phyloP scores from a whole-genome alignment of 2,329 filamentous ascomycete species.

The Scleromitrula shiraiana region DNA sequence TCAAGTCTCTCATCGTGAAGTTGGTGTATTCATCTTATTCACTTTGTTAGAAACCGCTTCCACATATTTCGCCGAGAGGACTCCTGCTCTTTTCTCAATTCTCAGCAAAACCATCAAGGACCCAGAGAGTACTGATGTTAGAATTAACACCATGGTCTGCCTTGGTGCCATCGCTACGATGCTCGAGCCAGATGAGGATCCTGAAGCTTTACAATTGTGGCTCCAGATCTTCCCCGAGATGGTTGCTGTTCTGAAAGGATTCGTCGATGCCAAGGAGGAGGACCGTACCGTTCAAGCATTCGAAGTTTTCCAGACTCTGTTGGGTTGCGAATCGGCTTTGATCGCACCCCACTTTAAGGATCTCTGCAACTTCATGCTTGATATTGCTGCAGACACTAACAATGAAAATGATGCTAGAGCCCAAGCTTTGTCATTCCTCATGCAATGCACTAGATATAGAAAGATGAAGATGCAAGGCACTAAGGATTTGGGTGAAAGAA shows the following conservation, averaged over 20 bases:
- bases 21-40: constrained; percentile 88
- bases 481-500: constrained; percentile 71
- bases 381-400: constrained; percentile 67
- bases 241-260: constrained; percentile 81
- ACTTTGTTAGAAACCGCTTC: constrained; percentile 85
- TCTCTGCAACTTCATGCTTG: constrained; percentile 88
- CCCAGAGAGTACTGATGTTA: constrained; percentile 82
- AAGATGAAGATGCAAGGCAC: constrained; percentile 93
- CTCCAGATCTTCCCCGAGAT: constrained; percentile 77
- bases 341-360: constrained; percentile 82
- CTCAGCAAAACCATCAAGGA: constrained; percentile 86
- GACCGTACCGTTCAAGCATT: constrained; percentile 86
- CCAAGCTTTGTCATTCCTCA: constrained; percentile 88
- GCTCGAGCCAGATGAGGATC: constrained; percentile 79
- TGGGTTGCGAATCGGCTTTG: constrained; percentile 81
- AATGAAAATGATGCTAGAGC: constrained; percentile 78
- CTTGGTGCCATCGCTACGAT: constrained; percentile 82
- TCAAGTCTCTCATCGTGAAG: constrained; percentile 73
- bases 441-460: constrained; percentile 84
- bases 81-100: constrained; percentile 69
- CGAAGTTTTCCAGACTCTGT: constrained; percentile 92
- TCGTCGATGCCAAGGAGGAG: constrained; percentile 73
- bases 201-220: constrained; percentile 63
- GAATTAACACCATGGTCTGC: constrained; percentile 88
- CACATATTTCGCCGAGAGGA: constrained; percentile 74